Evolutionary conservation across 768 basidiomycete genomes (phyloP), one percentile per base, ranked within the genome.

Genomic region (Naematelia aurantialba): DNA sequence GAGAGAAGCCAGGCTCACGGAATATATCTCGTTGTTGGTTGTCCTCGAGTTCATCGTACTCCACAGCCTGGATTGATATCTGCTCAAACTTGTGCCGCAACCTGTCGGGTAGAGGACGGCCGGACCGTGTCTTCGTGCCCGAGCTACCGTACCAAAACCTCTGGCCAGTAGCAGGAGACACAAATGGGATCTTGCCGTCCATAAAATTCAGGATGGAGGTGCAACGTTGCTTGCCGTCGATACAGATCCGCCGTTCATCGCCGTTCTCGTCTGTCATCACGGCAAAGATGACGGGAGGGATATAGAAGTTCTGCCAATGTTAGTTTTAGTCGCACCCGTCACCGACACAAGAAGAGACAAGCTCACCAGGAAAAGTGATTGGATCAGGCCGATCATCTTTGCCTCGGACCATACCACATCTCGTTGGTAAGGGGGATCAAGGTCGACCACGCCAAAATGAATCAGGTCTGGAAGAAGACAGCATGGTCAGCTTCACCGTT

Each of bases 11-110:
- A 27, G 1, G 67, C 70, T 67, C 46, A 72, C 70, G 72, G 59
- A 75, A 76, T 21, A 90, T 85, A 54, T 91, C 89, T 50, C 89
- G 83, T 73, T 91, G 88, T 3, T 80, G 78, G 4, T 80, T 79
- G 12, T 82, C 79, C 1, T 80, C 73, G 0, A 91, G 77, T 26
- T 79, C 72, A 31, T 79, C 74, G 65, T 90, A 91, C 75, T 89
- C 87, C 49, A 89, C 89, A 14, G 31, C 54, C 5, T 48, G 55
- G 22, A 74, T 52, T 8, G 51, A 49, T 10, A 66, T 66, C 39
- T 52, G 58, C 12, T 71, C 70, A 48, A 74, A 71, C 27, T 55
- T 54, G 10, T 51, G 56, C 50, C 55, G 62, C 45, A 74, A 49
- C 4, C 29, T 39, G 8, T 30, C 49, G 5, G 72, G 72, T 12